Conservation (phyloP, 805 yeast genomes). For the Teunomyces cretensis region DNA sequence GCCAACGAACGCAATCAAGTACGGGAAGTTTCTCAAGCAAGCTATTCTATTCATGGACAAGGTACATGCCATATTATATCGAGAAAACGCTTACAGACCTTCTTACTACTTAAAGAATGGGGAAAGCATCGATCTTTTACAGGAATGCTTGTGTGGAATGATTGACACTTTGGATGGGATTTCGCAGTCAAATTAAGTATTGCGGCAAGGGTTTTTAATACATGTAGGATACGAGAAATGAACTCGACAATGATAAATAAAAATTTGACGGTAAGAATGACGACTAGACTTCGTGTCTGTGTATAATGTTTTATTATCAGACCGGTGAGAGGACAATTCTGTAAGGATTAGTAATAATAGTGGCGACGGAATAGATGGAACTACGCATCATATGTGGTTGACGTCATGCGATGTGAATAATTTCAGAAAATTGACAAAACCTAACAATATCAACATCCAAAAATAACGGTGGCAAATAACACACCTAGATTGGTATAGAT, state of each 20-base stretch:
- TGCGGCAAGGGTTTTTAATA: slow-evolving; percentile 1
- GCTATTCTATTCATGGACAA: slow-evolving; percentile 30
- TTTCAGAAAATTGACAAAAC: background rate
- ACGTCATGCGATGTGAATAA: background rate
- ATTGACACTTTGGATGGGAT: background rate
- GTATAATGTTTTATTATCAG: too few relatives aligned
- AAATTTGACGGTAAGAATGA: background rate
- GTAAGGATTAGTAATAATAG: too few relatives aligned
- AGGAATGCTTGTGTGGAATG: slow-evolving; percentile 30
- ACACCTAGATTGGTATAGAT: too few relatives aligned
- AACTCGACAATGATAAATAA: background rate
- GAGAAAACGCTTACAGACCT: slow-evolving; percentile 20
- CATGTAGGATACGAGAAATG: background rate
- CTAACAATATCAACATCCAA: background rate
- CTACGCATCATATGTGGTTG: too few relatives aligned
- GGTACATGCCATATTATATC: slow-evolving; percentile 29
- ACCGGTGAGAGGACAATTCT: too few relatives aligned
- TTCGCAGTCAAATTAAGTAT: slow-evolving; percentile 1
- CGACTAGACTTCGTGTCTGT: background rate
- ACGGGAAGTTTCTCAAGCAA: slow-evolving; percentile 26
- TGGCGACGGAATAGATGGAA: too few relatives aligned
- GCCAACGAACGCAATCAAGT: slow-evolving; percentile 24
- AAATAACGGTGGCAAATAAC: too few relatives aligned
- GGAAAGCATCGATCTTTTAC: slow-evolving; percentile 15
- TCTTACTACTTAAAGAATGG: slow-evolving; percentile 25